Conservation (phyloP, 2,329 filamentous ascomycete genomes). For the Fusarium ambrosium region DNA sequence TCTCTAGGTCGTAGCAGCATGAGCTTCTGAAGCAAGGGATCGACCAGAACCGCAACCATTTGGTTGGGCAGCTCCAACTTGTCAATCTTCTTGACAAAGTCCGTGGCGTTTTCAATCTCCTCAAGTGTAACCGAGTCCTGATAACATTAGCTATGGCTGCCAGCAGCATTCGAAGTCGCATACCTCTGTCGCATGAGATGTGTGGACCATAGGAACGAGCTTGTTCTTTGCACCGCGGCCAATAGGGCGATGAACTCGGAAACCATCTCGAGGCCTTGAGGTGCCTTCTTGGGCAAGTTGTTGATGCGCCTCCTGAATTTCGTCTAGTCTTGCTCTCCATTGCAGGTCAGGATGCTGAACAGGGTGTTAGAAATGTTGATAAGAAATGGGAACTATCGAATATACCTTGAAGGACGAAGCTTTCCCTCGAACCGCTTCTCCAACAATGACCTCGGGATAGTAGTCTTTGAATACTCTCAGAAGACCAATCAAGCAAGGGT, state of each 20-base stretch:
- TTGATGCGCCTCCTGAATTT: slow-evolving; percentile 72
- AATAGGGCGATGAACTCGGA: slow-evolving; percentile 70
- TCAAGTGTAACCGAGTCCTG: slow-evolving; percentile 77
- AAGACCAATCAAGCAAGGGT: slow-evolving; percentile 80
- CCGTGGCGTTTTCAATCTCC: slow-evolving; percentile 79
- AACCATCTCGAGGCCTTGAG: slow-evolving; percentile 61
- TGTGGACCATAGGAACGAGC: slow-evolving; percentile 78
- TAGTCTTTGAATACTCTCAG: slow-evolving; percentile 91
- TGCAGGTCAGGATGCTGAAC: slow-evolving; percentile 78
- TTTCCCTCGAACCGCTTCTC: slow-evolving; percentile 72
- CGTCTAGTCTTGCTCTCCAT: slow-evolving; percentile 78
- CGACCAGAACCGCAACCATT: slow-evolving; percentile 80
- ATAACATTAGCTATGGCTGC: slow-evolving; percentile 14
- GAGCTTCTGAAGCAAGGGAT: slow-evolving; percentile 84
- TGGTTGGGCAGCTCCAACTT: slow-evolving; percentile 86
- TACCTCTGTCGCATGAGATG: slow-evolving; percentile 78
- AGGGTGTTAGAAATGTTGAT: slow-evolving; percentile 33
- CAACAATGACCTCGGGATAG: slow-evolving; percentile 89
- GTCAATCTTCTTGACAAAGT: slow-evolving; percentile 80
- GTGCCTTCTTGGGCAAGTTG: slow-evolving; percentile 60
- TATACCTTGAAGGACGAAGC: slow-evolving; percentile 72
- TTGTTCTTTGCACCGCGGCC: slow-evolving; percentile 49
- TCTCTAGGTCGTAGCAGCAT: slow-evolving; percentile 73
- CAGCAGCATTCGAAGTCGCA: slow-evolving; percentile 30
- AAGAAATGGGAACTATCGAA: too few species aligned